Conservation (phyloP, 2,329 filamentous ascomycete genomes). For the Fusarium sp. region DNA sequence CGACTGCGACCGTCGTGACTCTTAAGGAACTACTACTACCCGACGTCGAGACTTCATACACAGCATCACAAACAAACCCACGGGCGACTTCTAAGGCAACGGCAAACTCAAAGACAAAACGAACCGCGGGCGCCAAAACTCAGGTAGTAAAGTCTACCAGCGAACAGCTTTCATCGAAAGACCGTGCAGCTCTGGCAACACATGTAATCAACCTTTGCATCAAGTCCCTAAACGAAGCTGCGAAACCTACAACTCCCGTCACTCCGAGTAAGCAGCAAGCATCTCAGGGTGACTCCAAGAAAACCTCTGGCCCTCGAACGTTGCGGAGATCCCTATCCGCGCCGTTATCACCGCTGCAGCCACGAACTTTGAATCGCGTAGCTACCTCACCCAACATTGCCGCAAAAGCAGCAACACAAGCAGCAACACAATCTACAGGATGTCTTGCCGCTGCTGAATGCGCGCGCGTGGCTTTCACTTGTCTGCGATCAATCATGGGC, state of each 20-base stretch:
- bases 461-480: slow-evolving; percentile 73
- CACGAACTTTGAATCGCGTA: slow-evolving; percentile 70
- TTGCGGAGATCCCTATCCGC: slow-evolving; percentile 67
- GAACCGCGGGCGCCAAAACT: slow-evolving; percentile 14
- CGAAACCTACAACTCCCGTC: slow-evolving; percentile 60
- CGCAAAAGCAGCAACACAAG: slow-evolving; percentile 49
- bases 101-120: slow-evolving; percentile 43
- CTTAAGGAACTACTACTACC: slow-evolving; percentile 60
- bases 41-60: slow-evolving; percentile 47
- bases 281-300: slow-evolving; percentile 49
- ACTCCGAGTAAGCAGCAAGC: slow-evolving; percentile 51
- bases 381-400: slow-evolving; percentile 62
- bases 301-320: slow-evolving; percentile 54
- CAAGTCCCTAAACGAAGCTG: slow-evolving; percentile 75
- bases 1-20: slow-evolving; percentile 59
- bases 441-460: slow-evolving; percentile 75
- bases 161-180: slow-evolving; percentile 54
- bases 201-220: slow-evolving; percentile 78
- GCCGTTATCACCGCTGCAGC: slow-evolving; percentile 71
- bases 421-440: slow-evolving; percentile 53
- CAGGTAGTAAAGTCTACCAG: slow-evolving; percentile 27
- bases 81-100: slow-evolving; percentile 46
- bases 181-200: slow-evolving; percentile 76
- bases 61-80: slow-evolving; percentile 44
- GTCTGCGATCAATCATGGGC: slow-evolving; percentile 69